These are phyloP conservation scores for Penicillium coffeae DNA, from an alignment of 495 filamentous ascomycete species.

Conservation along the genomic window DNA sequence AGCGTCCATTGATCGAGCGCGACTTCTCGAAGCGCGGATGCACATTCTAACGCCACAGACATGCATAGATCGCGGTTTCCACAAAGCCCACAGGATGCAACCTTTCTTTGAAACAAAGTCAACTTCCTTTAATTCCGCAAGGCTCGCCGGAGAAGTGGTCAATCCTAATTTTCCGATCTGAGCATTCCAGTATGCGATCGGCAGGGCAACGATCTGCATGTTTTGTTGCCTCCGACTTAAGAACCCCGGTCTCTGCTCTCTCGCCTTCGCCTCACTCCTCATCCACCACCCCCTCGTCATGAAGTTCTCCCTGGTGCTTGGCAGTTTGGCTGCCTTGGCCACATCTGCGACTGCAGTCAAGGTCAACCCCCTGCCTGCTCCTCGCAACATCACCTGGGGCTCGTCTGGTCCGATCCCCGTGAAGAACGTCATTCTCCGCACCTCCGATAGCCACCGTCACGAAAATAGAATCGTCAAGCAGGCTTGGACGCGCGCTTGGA, in stretches of 20 bases:
- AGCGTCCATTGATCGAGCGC: no score
- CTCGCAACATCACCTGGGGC: conserved; percentile 51
- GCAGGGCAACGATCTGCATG: conserved; percentile 21
- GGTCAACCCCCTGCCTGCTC: conserved; percentile 54
- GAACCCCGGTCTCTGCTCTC: conserved; percentile 5
- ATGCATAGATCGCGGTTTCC: no score
- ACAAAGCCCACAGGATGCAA: no score
- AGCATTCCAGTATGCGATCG: conserved; percentile 9
- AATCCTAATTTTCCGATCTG: neutral
- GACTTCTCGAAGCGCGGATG: no score
- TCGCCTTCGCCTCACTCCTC: neutral
- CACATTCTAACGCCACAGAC: no score
- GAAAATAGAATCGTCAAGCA: conserved; percentile 25
- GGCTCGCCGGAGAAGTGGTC: neutral
- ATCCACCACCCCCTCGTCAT: conserved; percentile 18
- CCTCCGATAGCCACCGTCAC: conserved; percentile 17
- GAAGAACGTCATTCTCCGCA: conserved; percentile 20
- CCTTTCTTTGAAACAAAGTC: no score
- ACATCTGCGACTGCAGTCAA: conserved; percentile 37
- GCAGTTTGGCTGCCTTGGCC: conserved; percentile 22
- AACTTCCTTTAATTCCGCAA: neutral
- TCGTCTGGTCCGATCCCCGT: conserved; percentile 46
- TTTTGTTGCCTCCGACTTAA: conserved; percentile 9
- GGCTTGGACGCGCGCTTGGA: conserved; percentile 49
- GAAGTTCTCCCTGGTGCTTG: conserved; percentile 27